A percentile compares a stretch with the other conserved stretches of the same genome.
Conservation (phyloP, 2,329 filamentous ascomycete genomes). For the Colletotrichum cuscutae region DNA sequence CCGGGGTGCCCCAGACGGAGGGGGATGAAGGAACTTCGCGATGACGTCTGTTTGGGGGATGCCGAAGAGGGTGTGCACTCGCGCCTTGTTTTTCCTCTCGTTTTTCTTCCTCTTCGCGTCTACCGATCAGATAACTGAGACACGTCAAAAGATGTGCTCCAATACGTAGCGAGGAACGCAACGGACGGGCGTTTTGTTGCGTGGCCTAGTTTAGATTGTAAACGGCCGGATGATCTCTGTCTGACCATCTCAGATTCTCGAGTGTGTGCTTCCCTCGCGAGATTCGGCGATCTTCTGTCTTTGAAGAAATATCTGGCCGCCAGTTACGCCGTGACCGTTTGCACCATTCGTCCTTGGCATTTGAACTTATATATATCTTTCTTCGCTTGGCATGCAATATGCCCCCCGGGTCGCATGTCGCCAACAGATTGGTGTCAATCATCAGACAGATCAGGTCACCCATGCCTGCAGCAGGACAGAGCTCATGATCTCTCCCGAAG, state of each 20-base stretch:
- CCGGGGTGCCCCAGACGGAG: constrained; percentile 12
- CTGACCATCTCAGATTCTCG: neutral
- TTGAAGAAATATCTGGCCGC: neutral
- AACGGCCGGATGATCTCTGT: neutral
- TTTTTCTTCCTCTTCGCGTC: neutral
- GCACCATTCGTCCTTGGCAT: neutral
- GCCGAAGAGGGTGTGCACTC: constrained; percentile 28
- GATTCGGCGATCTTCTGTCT: neutral
- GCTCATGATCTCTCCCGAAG: constrained; percentile 8
- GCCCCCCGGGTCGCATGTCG: neutral
- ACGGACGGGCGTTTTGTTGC: neutral
- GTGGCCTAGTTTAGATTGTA: neutral
- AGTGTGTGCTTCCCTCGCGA: neutral
- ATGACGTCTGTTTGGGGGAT: constrained; percentile 23
- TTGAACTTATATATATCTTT: neutral
- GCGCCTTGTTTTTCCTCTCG: neutral
- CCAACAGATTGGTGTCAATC: neutral
- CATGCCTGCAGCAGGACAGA: constrained; percentile 17
- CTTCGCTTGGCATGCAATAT: neutral
- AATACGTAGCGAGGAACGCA: neutral
- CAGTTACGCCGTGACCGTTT: neutral
- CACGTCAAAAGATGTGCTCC: neutral
- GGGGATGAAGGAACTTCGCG: constrained; percentile 6
- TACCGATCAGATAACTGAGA: neutral
- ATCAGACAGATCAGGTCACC: constrained; percentile 19